Base-by-base conservation (phyloP, 2,329 filamentous ascomycete genomes). In the Penicillium occitanis region DNA sequence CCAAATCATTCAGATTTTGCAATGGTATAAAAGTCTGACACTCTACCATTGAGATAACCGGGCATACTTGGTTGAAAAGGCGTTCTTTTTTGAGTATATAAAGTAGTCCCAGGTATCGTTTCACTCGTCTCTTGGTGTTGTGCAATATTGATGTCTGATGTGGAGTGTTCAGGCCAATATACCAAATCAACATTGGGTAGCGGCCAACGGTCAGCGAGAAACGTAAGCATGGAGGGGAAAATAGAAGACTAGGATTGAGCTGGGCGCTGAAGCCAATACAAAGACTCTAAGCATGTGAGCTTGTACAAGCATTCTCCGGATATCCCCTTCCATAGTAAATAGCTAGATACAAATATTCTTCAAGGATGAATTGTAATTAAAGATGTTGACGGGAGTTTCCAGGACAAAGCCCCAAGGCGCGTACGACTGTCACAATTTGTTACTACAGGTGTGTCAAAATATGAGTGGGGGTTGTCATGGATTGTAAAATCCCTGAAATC, bases 31-130 rank as follows among this genome's bases (percentile, higher is more conserved):
- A 40, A 42, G 19, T 37, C 37, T 63, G 37, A 35, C 35, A 28
- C 11, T 46, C 61, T 63, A 63, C 35, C 50, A 53, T 53, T 33
- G 50, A 35, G 17, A 53, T 53, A 53, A 53, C 50, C 50, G 28
- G 28, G 28, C 50, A 53, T 53, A 17, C 28, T 53, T 53, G 50
- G 50, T 53, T 53, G 28, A 33, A 48, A 3, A 10, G 4, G 6
- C 1, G 14, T 17, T 2, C 25, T 46, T 42, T 6, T 33, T 60
- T 25, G 1, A 3, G 10, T 46, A 25, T 60, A 53, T 53, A 53
- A 35, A 33, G 22, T 14, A 37, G 33, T 13, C 4, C 11, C 11
- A 13, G 11, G 13, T 37, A 13, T 11, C 5, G 11, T 37, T 5
- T 37, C 10, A 13, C 35, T 13, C 35, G n/a, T 42, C 40, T 42